Percentiles rank a stretch among this genome's conserved stretches.
These are phyloP conservation scores for Chrysanthemum lavandulifolium DNA, from an alignment of 129 eudicot species.

Conservation along the genomic window DNA sequence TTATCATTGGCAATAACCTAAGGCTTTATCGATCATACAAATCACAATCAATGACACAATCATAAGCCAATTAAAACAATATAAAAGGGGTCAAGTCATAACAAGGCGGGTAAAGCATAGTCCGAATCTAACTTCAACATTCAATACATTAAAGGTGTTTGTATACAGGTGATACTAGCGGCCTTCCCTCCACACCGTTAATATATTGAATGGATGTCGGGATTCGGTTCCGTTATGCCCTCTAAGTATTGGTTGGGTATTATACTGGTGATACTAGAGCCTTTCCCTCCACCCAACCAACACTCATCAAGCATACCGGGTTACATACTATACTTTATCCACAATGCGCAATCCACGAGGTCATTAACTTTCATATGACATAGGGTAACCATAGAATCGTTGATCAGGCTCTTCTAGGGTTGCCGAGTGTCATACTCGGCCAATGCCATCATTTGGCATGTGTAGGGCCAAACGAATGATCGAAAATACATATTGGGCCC, in stretches of 20 bases:
- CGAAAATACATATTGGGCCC: too few relatives aligned
- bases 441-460: too few relatives aligned
- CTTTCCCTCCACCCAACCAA: neutral
- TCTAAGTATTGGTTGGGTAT: too few relatives aligned
- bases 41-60: neutral
- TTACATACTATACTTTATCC: neutral
- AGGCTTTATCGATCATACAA: neutral
- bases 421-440: too few relatives aligned
- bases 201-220: neutral
- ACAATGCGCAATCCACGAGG: neutral
- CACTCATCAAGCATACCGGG: neutral
- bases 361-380: neutral
- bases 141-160: neutral
- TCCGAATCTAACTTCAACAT: neutral
- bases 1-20: neutral
- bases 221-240: too few relatives aligned
- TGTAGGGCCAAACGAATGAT: too few relatives aligned
- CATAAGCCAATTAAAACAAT: neutral
- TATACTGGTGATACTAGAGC: neutral
- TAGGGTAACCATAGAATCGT: too few relatives aligned
- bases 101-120: neutral
- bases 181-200: neutral
- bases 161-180: neutral
- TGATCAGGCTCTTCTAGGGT: too few relatives aligned
- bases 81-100: neutral